Evolutionary conservation across 1,139 yeast genomes (phyloP), one percentile per base, ranked within the genome.

Genomic region (Yamadazyma trypodendri): DNA sequence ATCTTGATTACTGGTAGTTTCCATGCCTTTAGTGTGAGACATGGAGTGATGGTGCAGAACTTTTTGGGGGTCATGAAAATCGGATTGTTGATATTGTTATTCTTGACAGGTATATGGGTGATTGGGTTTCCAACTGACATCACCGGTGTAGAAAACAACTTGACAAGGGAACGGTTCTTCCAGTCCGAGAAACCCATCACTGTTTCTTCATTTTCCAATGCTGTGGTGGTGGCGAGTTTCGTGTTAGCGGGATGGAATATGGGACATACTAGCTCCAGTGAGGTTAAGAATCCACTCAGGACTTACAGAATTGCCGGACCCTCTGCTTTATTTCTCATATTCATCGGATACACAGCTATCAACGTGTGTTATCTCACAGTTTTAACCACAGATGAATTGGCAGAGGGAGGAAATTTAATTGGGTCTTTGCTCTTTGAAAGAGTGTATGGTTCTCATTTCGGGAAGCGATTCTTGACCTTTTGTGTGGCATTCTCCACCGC

Each of bases 161-260:
- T 76, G n/a, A 52, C 61, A 14, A 54, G 61, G 60, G 54, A 58
- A 16, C 49, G 52, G 2, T 65, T 74, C 35, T 65, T 49, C 34
- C 49, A 50, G 2, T 42, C 52, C 1, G 60, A 48, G 39, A 51
- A 64, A 2, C 40, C 56, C 0, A 65, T 74, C 0, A 56, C 72
- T 2, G 39, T 68, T 1, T 63, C 83, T 0, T 65, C 76, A 1
- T 61, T 79, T 42, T 73, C 84, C 0, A 61, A 77, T 39, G 83
- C 83, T 0, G 68, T 79, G 18, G 68, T 79, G 14, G 77, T 76
- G 49, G 80, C 83, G 2, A 67, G 77, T 39, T 80, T 77, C 58
- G 77, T 83, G 5, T 78, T 73, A 42, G 67, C 77, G 2, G 87
- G 87, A 2, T 80, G 86, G 86, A 78, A 72, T 46, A 62, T 77